Conservation (phyloP, 1,139 yeast species). For the Candida glucosophila region DNA sequence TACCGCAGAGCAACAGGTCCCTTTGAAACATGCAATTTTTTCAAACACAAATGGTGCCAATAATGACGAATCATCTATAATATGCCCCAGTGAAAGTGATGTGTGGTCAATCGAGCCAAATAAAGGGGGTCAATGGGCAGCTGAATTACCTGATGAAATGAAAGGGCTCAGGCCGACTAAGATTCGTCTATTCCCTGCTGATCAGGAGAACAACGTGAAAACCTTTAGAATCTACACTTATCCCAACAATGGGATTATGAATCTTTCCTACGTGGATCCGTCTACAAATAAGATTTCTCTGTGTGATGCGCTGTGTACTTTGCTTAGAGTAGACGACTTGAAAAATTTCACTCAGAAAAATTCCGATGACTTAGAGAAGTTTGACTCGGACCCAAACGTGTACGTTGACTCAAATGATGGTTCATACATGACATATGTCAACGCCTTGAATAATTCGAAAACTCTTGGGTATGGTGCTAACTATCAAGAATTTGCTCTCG, state of each 20-base stretch:
- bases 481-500: slow-evolving; percentile 78
- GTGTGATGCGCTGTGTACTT: slow-evolving; percentile 90
- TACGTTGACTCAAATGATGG: slow-evolving; percentile 29
- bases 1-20: slow-evolving; percentile 58
- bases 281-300: slow-evolving; percentile 39
- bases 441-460: slow-evolving; percentile 32
- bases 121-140: slow-evolving; percentile 62
- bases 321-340: slow-evolving; percentile 27
- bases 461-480: slow-evolving; percentile 39
- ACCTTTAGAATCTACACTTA: slow-evolving; percentile 65
- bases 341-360: slow-evolving; percentile 15
- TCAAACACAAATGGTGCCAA: slow-evolving; percentile 42
- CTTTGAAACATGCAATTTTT: slow-evolving; percentile 55
- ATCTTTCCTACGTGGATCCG: slow-evolving; percentile 78
- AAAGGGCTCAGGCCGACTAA: slow-evolving; percentile 59
- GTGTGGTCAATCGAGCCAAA: slow-evolving; percentile 51
- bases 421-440: slow-evolving; percentile 28
- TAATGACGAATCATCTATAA: slow-evolving; percentile 26
- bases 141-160: slow-evolving; percentile 47
- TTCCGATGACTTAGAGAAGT: slow-evolving; percentile 14
- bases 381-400: slow-evolving; percentile 12
- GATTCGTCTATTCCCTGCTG: slow-evolving; percentile 61
- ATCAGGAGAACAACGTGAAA: slow-evolving; percentile 45
- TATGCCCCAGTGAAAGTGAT: slow-evolving; percentile 48
- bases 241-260: slow-evolving; percentile 88